Conservation (phyloP, 352 stramenopile genomes). For the Phytophthora ramorum region DNA sequence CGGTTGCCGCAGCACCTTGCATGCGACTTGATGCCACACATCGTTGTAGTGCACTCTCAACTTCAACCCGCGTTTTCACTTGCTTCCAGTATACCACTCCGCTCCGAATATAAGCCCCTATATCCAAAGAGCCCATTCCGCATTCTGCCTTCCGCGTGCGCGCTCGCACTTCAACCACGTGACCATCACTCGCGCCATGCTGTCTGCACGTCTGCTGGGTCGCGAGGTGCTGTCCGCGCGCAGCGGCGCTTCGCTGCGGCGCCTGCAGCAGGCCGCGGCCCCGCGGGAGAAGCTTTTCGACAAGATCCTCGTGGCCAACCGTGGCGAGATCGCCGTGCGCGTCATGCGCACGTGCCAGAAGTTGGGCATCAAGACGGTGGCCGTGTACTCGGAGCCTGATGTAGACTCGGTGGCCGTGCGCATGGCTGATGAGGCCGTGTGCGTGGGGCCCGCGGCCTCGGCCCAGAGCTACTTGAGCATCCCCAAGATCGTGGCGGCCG, state of each 20-base stretch:
- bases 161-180: conserved; percentile 22
- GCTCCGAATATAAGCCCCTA: conserved; percentile 1
- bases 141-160: not conserved
- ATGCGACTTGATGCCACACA: too few species aligned
- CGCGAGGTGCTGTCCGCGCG: conserved; percentile 7
- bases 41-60: not conserved
- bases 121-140: not conserved
- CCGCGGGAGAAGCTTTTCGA: conserved; percentile 79
- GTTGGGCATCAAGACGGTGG: conserved; percentile 94
- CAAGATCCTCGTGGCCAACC: conserved; percentile 94
- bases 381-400: conserved; percentile 94
- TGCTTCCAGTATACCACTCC: conserved; percentile 12
- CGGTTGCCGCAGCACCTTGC: too few species aligned
- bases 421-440: conserved; percentile 85
- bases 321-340: conserved; percentile 94
- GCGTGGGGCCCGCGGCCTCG: conserved; percentile 76
- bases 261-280: conserved; percentile 8
- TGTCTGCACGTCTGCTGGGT: conserved; percentile 31
- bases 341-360: conserved; percentile 92
- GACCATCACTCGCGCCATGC: conserved; percentile 38
- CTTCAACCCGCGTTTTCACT: not conserved
- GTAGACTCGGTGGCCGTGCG: conserved; percentile 82
- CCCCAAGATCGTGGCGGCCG: conserved; percentile 89
- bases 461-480: conserved; percentile 93
- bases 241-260: not conserved